Conservation (phyloP, 148 eudicot species). For the Amaranthus cruentus region DNA sequence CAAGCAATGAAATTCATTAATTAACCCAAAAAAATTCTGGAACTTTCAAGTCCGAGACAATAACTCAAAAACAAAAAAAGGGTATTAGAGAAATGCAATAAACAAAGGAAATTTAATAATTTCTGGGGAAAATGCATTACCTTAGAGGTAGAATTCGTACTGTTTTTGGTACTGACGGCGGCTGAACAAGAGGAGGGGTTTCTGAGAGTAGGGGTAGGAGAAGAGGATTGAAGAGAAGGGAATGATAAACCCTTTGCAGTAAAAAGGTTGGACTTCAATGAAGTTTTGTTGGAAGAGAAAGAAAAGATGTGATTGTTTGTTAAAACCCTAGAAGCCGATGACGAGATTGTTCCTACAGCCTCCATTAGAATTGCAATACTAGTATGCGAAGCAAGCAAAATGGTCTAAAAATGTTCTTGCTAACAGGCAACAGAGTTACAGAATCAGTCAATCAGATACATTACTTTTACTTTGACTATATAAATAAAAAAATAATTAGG, state of each 20-base stretch:
- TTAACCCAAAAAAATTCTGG: neutral
- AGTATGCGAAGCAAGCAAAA: too few relatives aligned
- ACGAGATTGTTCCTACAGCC: constrained; percentile 8
- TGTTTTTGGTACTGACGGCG: constrained; percentile 16
- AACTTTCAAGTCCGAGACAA: too few relatives aligned
- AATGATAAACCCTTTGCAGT: neutral
- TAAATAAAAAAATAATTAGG: neutral
- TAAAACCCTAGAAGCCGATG: constrained; percentile 18
- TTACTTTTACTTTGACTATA: neutral
- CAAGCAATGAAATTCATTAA: neutral
- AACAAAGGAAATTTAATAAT: too few relatives aligned
- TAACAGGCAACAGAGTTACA: neutral
- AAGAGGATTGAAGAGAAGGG: constrained; percentile 15
- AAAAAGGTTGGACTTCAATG: constrained; percentile 7
- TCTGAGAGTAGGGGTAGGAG: constrained; percentile 3
- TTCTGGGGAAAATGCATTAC: constrained; percentile 8
- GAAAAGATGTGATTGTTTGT: constrained; percentile 13
- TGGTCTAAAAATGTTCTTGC: too few relatives aligned
- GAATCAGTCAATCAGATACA: neutral
- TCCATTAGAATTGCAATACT: constrained; percentile 25
- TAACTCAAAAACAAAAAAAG: too few relatives aligned
- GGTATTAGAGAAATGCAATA: too few relatives aligned
- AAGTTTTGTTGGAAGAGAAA: constrained; percentile 8
- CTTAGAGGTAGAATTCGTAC: constrained; percentile 24
- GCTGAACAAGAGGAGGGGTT: constrained; percentile 16